Evolutionary conservation across 2,329 filamentous ascomycete species (phyloP).

Genomic region (Sclerotinia borealis): DNA sequence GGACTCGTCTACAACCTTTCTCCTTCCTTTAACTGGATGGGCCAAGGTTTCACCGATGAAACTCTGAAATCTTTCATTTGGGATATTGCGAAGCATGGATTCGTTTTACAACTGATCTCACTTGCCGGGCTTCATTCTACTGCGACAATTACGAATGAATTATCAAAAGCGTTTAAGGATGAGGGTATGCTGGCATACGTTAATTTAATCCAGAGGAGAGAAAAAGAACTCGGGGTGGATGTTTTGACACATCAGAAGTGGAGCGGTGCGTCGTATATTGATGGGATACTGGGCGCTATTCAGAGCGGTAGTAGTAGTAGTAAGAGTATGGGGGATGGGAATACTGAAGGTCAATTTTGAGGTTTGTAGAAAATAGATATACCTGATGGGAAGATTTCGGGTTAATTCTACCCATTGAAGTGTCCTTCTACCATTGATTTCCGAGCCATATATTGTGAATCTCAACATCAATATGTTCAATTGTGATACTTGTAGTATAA

Average conservation of each 20-base stretch:
- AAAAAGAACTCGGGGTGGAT: conserved; percentile 64
- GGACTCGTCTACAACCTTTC: conserved; percentile 94
- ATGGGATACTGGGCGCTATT: conserved; percentile 83
- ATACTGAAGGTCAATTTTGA: conserved; percentile 69
- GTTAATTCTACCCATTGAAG: background rate
- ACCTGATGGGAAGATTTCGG: background rate
- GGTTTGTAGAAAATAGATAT: background rate
- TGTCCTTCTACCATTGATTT: background rate
- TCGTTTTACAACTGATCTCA: conserved; percentile 61
- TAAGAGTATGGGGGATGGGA: conserved; percentile 92
- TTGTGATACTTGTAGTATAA: too few species aligned
- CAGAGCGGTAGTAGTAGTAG: conserved; percentile 85
- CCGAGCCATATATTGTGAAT: too few species aligned
- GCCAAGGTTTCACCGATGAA: conserved; percentile 79
- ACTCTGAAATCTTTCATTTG: conserved; percentile 88
- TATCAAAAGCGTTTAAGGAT: conserved; percentile 75
- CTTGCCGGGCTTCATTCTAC: conserved; percentile 62
- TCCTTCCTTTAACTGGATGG: conserved; percentile 98
- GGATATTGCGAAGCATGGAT: conserved; percentile 89
- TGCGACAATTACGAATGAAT: conserved; percentile 61
- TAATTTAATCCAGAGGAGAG: conserved; percentile 79
- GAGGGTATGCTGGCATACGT: conserved; percentile 98
- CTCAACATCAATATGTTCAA: too few species aligned
- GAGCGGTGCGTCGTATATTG: conserved; percentile 69
- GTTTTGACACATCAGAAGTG: conserved; percentile 40